Evolutionary conservation across 164 flowering plant genomes (phyloP), one percentile per base, ranked within the genome.

Genomic region (Liquidambar formosana): DNA sequence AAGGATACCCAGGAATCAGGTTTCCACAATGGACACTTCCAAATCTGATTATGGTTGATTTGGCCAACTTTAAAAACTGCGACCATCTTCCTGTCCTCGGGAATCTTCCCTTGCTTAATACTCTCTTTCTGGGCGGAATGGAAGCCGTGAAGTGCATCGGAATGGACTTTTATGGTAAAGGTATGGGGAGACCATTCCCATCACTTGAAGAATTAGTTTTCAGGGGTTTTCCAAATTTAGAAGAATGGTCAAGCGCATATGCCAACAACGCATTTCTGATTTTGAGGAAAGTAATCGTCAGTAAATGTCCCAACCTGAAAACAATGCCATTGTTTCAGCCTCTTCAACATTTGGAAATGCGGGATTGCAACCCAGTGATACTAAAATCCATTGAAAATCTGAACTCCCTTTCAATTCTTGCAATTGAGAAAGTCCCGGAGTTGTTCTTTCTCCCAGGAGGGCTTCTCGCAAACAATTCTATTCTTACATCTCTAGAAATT

Each of bases 281-380:
- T 27, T 18, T 75, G n/a, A 0, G 0, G n/a, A 63, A 71, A 28
- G 3, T 75, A n/a, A 14, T 8, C 12, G 16, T 75, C 53, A 63
- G 5, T 1, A 63, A 22, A 1, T 71, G 78, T 28, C 69, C 68
- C 3, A 56, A 2, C 13, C 27, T 75, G 64, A 57, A 5, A 22
- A 56, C 12, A 15, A 58, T 75, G 56, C 67, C 70, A 65, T 16
- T 3, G 13, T 56, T 59, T 60, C 63, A 49, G 10, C 52, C 66
- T 22, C 70, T 75, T 54, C 67, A 61, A n/a, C 51, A 66, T 16
- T 45, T 75, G 54, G 68, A 70, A 57, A 19, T 75, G 46, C 14
- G 43, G 14, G 11, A 54, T 11, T 70, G 73, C 49, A 22, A 66
- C 27, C n/a, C 9, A 25, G 10, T 49, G 47, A 33, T 11, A 33